Conservation (phyloP, 352 stramenopile species). For the Phytophthora aleatoria region DNA sequence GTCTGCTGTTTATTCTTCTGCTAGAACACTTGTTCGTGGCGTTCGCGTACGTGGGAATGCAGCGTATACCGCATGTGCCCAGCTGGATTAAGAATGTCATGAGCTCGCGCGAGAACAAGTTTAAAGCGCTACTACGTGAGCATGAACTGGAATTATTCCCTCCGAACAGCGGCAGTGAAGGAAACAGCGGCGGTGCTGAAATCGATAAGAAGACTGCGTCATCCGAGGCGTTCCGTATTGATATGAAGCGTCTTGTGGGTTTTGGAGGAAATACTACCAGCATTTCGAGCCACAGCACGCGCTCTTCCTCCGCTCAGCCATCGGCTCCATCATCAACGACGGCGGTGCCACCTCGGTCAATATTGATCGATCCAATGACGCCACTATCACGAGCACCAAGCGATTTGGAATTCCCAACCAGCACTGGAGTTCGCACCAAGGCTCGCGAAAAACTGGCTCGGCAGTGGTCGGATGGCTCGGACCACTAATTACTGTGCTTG, state of each 20-base stretch:
- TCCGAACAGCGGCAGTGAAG: slow-evolving; percentile 16
- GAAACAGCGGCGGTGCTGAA: not conserved
- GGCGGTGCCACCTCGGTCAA: slow-evolving; percentile 25
- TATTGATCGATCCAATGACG: slow-evolving; percentile 58
- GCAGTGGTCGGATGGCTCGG: slow-evolving; percentile 58
- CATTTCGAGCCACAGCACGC: slow-evolving; percentile 30
- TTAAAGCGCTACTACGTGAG: slow-evolving; percentile 59
- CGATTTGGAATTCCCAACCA: slow-evolving; percentile 54
- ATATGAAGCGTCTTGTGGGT: slow-evolving; percentile 38
- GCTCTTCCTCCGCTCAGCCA: slow-evolving; percentile 8
- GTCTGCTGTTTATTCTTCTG: slow-evolving; percentile 59
- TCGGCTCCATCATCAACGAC: slow-evolving; percentile 23
- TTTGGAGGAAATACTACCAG: slow-evolving; percentile 37
- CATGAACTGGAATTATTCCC: slow-evolving; percentile 61
- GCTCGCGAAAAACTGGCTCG: slow-evolving; percentile 63
- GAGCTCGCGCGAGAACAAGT: slow-evolving; percentile 61
- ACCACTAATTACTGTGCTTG: slow-evolving; percentile 29
- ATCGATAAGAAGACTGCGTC: slow-evolving; percentile 24
- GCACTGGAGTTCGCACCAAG: slow-evolving; percentile 55
- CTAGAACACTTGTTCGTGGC: slow-evolving; percentile 63
- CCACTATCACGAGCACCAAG: slow-evolving; percentile 35
- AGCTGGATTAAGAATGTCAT: slow-evolving; percentile 60
- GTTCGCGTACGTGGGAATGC: slow-evolving; percentile 60
- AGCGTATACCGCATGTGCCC: slow-evolving; percentile 53
- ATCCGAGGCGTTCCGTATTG: slow-evolving; percentile 43